A percentile compares a stretch with the other conserved stretches of the same genome.
Conservation (phyloP, 148 eudicot species). For the Chenopodium formosanum region DNA sequence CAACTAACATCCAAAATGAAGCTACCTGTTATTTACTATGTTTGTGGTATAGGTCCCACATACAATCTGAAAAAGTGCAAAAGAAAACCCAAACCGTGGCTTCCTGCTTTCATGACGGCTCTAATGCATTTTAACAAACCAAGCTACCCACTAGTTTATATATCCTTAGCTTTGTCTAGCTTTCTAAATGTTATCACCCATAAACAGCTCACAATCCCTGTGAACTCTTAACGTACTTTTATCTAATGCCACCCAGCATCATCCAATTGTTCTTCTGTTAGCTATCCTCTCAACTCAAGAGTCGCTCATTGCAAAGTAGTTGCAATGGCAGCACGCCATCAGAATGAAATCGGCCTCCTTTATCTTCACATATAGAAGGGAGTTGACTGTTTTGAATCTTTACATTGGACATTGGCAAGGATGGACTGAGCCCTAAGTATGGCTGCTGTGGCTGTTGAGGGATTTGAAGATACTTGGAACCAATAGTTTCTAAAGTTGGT, state of each 20-base stretch:
- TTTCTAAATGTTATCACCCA: neutral
- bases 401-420: conserved; percentile 26
- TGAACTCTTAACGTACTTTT: neutral
- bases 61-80: neutral
- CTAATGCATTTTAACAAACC: neutral
- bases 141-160: neutral
- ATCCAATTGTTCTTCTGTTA: neutral
- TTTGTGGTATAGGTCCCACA: neutral
- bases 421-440: conserved; percentile 30
- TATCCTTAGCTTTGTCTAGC: neutral
- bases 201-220: neutral
- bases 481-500: conserved; percentile 33
- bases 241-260: neutral
- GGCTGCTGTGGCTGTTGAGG: conserved; percentile 37
- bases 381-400: conserved; percentile 33
- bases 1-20: neutral
- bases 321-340: conserved; percentile 42
- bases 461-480: conserved; percentile 36
- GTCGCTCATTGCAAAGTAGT: conserved; percentile 39
- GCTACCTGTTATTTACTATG: neutral
- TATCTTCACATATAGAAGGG: conserved; percentile 30
- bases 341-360: conserved; percentile 31
- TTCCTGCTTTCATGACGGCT: neutral
- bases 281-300: conserved; percentile 2
- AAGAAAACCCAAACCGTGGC: neutral